Base-by-base conservation (phyloP, 2,329 filamentous ascomycete species). In the Boeremia exigua region DNA sequence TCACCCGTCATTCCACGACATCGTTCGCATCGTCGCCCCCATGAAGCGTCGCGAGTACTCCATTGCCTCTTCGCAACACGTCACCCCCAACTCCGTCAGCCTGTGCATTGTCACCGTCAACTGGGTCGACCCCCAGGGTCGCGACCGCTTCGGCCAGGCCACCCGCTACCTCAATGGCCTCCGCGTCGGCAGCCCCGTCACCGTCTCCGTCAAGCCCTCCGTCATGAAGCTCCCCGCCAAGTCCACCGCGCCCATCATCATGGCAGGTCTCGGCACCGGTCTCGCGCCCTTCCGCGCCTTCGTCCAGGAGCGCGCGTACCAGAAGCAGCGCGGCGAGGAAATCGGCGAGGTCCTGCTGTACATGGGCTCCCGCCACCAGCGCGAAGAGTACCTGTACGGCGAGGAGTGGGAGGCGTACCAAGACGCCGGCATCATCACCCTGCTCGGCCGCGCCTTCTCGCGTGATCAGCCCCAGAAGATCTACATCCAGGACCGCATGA, bases 381-480 rank as follows among this genome's bases (percentile, higher is more conserved):
- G 93, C 63, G 95, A 99, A 79, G 95, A 99, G 80, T 99, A 99
- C 79, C 88, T 97, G 58, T 99, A 98, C 73, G 95, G 95, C 59
- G 95, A 99, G 78, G 95, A 99, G 78, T 99, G 95, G 95, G 95
- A 99, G 78, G 95, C 95, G 0, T 99, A 99, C 79, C 86, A 95
- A 72, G 94, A 93, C 58, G 92, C 95, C 0, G 95, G 95, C 47
- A 91, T 99, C 67, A 93, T 99, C 75, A 99, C 95, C 0, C 85
- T 96, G 37, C 86, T 99, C 46, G 95, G 95, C 48, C 87, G 91
- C 47, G 95, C 95, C 38, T 99, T 99, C 83, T 96, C 91, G 56
- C 89, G 95, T 74, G 95, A 99, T 75, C 95, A 99, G 84, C 90
- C 91, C 14, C 84, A 97, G 81, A 99, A 99, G 87, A 96, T 99